Conservation (phyloP, 768 basidiomycete species). For the Lactarius pseudohatsudake region DNA sequence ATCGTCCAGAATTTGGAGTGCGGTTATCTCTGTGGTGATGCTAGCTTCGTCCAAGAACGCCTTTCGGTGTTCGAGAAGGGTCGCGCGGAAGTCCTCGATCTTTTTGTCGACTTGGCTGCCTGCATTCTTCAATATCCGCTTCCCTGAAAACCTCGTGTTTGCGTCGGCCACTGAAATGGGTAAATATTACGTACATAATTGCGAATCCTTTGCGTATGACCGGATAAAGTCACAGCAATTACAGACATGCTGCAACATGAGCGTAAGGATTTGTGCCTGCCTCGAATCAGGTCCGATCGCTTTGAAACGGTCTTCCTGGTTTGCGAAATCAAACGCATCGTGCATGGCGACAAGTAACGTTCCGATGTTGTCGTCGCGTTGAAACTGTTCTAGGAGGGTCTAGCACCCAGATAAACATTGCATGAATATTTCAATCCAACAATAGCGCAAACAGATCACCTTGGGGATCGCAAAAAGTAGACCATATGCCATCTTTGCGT, state of each 20-base stretch:
- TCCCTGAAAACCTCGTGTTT: not conserved
- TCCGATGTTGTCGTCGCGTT: not conserved
- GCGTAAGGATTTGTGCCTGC: not conserved
- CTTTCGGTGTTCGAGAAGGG: not conserved
- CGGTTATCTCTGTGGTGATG: not conserved
- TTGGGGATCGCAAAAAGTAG: not conserved
- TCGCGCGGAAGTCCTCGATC: not conserved
- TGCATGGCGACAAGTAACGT: not conserved
- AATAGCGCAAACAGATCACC: not conserved
- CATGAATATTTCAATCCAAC: not conserved
- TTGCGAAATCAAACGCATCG: not conserved
- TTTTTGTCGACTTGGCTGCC: not conserved
- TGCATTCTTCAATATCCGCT: not conserved
- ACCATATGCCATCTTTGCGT: not conserved
- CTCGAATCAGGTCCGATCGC: not conserved
- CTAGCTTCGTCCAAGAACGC: not conserved
- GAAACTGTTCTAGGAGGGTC: not conserved
- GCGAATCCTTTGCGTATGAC: not conserved
- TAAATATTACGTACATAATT: not conserved
- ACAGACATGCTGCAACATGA: not conserved
- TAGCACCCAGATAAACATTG: not conserved
- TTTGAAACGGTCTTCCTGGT: not conserved
- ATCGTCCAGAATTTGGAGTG: not conserved
- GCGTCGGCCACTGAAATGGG: not conserved
- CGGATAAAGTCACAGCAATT: constrained; percentile 3